Base-by-base conservation (phyloP, 345 rosid species). In the Murraya paniculata region DNA sequence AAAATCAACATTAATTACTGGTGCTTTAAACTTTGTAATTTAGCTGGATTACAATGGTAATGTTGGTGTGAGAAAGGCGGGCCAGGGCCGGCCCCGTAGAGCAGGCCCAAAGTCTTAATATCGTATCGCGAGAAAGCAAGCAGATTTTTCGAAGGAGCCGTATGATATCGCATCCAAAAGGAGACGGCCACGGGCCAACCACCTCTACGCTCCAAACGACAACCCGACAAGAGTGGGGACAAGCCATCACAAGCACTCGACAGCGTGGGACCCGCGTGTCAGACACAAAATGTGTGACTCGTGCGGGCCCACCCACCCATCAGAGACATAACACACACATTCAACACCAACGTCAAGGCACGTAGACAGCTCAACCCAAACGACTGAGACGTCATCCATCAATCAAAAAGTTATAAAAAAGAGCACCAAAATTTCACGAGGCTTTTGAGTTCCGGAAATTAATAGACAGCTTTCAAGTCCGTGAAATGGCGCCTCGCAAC, bases 151-250 rank as follows among this genome's bases (percentile, higher is more conserved):
- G 28, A 9, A 11, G 0, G 50, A 11, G 50, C 2, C 11, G 2
- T 41, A 11, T 11, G 50, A 16, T 41, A 9, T 50, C 33, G 53
- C 55, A 7, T 5, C 7, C 4, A 8, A 50, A 16, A 62, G 19
- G 72, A 74, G 64, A 73, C 80, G 73, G n/a, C 60, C 85, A 79
- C 64, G 76, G 70, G 21, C 65, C 85, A 77, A 65, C 16, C 0
- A 24, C 31, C 73, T 11, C 60, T 5, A 55, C 60, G 36, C 78
- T 78, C 81, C 86, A 68, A 84, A 82, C 85, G 87, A 88, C 86
- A 86, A 84, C 7, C 85, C 89, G 90, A 88, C 90, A 84, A 65
- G 7, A 27, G 59, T 72, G 81, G 87, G 82, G 19, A 79, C 85
- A 11, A n/a, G 80, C 69, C 50, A 71, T 50, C 56, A 18, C 21